Conservation (phyloP, 495 filamentous ascomycete species). For the Hyphodiscus hymeniophilus region DNA sequence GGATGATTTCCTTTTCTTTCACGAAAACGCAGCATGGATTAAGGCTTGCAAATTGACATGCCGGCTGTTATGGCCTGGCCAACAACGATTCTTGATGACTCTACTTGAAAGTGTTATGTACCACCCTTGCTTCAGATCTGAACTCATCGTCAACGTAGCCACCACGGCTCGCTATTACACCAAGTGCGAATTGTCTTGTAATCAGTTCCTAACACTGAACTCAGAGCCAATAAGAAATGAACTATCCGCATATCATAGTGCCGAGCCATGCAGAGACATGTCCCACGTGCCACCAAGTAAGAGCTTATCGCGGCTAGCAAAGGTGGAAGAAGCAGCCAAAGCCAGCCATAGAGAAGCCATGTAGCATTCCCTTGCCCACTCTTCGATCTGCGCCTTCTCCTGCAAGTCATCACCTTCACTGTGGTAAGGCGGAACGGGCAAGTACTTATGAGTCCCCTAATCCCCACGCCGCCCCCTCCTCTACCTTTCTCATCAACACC, state of each 20-base stretch:
- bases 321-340: background rate
- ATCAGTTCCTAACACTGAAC: too few relatives aligned
- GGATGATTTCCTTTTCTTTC: too few relatives aligned
- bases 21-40: background rate
- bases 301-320: conserved; percentile 1
- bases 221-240: too few relatives aligned
- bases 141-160: too few relatives aligned
- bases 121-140: too few relatives aligned
- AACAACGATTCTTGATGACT: background rate
- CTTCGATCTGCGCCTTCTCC: background rate
- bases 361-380: background rate
- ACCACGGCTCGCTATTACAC: too few relatives aligned
- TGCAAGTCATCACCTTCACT: background rate
- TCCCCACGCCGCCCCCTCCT: background rate
- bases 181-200: too few relatives aligned
- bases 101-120: too few relatives aligned
- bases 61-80: background rate
- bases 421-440: too few relatives aligned
- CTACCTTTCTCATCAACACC: background rate
- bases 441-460: background rate
- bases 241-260: background rate
- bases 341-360: background rate
- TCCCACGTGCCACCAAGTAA: background rate
- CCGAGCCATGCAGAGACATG: background rate
- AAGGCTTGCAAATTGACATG: background rate